Base-by-base conservation (phyloP, 2,329 filamentous ascomycete species). In the Didymella lethalis region DNA sequence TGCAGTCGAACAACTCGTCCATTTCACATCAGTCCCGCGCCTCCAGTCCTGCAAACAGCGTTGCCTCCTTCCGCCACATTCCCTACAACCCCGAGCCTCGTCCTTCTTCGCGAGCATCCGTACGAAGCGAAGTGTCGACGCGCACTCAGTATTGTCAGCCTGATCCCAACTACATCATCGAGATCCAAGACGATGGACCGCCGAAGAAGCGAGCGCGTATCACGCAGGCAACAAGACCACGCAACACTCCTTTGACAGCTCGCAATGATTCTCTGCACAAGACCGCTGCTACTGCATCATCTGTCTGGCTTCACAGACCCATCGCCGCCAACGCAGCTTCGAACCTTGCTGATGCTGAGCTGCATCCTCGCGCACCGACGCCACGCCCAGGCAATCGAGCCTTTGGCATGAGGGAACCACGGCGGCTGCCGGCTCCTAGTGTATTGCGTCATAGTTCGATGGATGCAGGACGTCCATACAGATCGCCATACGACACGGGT, bases 241-340 rank as follows among this genome's bases (percentile, higher is more conserved):
- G 88, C 49, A 89, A 86, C 65, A 86, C 84, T 62, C 87, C 86
- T 23, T 90, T 97, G 68, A 90, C 89, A 50, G 84, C 86, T 38
- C 88, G 88, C 29, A 86, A 88, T 10, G 92, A 95, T 48, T 96
- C 92, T 3, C 82, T 98, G 26, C 86, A 93, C 48, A 92, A 97
- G n/a, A 89, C 91, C 60, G 94, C 94, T 46, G 96, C 92, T 74
- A 96, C 91, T 16, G 90, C 93, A 44, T 92, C 92, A 41, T 97
- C 93, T 5, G 84, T 98, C 58, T 90, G 94, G 43, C 89, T 89
- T 47, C 90, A 97, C 75, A 86, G 93, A 44, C 94, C 94, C 4
- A 84, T 91, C 56, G 82, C 84, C 20, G 75, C 79, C 45, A 79
- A 78, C 31, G 79, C 84, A 25, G 82, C 79, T 3, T 78, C 77